Percentiles rank a stretch among this genome's conserved stretches.
Conservation (phyloP, 2,329 filamentous ascomycete genomes). For the Fusarium sp. region DNA sequence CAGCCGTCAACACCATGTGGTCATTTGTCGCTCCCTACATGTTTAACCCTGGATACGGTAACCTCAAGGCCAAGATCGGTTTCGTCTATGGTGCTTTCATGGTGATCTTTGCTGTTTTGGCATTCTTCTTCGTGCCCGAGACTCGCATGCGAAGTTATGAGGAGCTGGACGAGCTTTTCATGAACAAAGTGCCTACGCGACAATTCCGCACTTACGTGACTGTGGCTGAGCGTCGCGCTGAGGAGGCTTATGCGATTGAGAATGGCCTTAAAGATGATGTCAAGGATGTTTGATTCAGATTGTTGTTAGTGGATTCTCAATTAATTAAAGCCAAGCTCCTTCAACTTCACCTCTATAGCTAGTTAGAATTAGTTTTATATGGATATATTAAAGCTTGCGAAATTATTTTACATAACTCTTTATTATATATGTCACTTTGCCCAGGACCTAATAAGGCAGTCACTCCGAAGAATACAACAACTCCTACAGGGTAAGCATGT, state of each 20-base stretch:
- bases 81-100: slow-evolving; percentile 52
- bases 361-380: rapidly evolving
- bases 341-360: neutral
- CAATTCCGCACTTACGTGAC: slow-evolving; percentile 39
- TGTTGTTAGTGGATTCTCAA: rapidly evolving
- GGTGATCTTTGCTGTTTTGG: slow-evolving; percentile 46
- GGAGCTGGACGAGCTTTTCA: slow-evolving; percentile 44
- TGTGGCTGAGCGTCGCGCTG: slow-evolving; percentile 36
- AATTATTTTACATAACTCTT: too few relatives aligned
- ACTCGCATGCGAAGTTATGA: slow-evolving; percentile 45
- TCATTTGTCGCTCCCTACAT: slow-evolving; percentile 59
- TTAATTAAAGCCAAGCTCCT: rapidly evolving
- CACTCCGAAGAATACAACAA: too few relatives aligned
- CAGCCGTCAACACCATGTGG: slow-evolving; percentile 53
- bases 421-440: too few relatives aligned
- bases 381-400: rapidly evolving
- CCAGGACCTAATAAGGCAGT: too few relatives aligned
- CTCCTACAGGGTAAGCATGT: neutral
- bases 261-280: neutral
- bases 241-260: slow-evolving; percentile 36
- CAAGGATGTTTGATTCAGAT: neutral
- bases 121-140: slow-evolving; percentile 61
- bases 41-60: slow-evolving; percentile 46
- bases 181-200: slow-evolving; percentile 34
- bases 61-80: slow-evolving; percentile 53